Conservation (phyloP, 805 yeast genomes). For the Teunomyces pallodes region DNA sequence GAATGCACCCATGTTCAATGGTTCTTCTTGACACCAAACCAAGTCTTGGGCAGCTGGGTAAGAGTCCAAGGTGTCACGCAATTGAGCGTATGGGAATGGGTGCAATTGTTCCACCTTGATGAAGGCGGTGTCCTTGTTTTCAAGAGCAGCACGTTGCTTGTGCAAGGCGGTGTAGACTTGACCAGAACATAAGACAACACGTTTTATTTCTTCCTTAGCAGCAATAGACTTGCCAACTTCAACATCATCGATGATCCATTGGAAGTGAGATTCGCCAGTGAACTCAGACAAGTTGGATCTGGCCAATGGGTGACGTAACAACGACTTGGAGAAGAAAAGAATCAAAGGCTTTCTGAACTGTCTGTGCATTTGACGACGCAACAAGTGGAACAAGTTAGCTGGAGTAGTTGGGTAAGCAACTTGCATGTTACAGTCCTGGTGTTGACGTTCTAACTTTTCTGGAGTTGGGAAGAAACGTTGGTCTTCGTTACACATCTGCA, state of each 20-base stretch:
- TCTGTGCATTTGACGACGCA: constrained; percentile 99
- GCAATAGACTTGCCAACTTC: constrained; percentile 79
- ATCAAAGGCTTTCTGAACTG: constrained; percentile 94
- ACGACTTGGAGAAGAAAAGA: constrained; percentile 85
- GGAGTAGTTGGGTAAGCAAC: constrained; percentile 98
- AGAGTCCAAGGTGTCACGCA: constrained; percentile 75
- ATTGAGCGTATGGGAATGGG: constrained; percentile 97
- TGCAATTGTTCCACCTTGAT: constrained; percentile 90
- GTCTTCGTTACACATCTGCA: constrained; percentile 95
- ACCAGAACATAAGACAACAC: constrained; percentile 81
- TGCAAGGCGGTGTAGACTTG: constrained; percentile 92
- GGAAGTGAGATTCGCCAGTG: constrained; percentile 88
- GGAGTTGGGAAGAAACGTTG: constrained; percentile 88
- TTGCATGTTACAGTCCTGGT: constrained; percentile 98
- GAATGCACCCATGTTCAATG: constrained; percentile 95
- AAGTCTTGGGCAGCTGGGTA: constrained; percentile 84
- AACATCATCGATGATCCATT: constrained; percentile 92
- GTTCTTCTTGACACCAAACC: constrained; percentile 98
- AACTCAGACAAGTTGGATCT: constrained; percentile 81
- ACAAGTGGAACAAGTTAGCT: constrained; percentile 90
- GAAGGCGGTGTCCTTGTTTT: constrained; percentile 81
- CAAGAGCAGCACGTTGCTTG: constrained; percentile 79
- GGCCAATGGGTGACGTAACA: constrained; percentile 97
- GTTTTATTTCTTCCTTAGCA: constrained; percentile 79
- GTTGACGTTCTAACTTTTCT: constrained; percentile 91